Percentiles rank a stretch among this genome's conserved stretches.
Evolutionary conservation across 805 yeast species (phyloP).

Genomic region (Starmerella bombicola): DNA sequence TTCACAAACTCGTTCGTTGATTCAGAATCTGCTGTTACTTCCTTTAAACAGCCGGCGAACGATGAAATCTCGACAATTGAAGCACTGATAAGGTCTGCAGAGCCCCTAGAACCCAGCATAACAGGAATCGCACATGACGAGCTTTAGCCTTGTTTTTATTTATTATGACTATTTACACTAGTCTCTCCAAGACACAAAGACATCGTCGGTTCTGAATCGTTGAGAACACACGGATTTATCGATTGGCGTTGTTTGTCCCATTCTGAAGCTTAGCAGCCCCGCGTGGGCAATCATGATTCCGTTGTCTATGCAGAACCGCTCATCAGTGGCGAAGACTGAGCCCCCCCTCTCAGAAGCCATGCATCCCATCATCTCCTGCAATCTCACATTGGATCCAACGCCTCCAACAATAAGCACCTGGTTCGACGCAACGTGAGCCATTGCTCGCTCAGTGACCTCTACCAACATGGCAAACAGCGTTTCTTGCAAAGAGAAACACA

Average conservation of each 20-base stretch:
- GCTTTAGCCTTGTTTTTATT: too few relatives aligned
- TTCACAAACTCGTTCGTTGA: too few relatives aligned
- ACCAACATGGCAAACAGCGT: slow-evolving; percentile 90
- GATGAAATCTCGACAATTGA: too few relatives aligned
- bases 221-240: slow-evolving; percentile 79
- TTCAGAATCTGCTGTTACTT: too few relatives aligned
- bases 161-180: too few relatives aligned
- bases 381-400: slow-evolving; percentile 86
- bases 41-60: too few relatives aligned
- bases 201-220: slow-evolving; percentile 90
- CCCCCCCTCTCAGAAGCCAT: slow-evolving; percentile 90
- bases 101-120: too few relatives aligned
- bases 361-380: slow-evolving; percentile 92
- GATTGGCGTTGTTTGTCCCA: slow-evolving; percentile 52
- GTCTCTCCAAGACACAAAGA: slow-evolving; percentile 78
- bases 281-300: slow-evolving; percentile 99
- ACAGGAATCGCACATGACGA: too few relatives aligned
- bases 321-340: slow-evolving; percentile 87
- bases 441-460: slow-evolving; percentile 93
- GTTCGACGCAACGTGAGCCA: slow-evolving; percentile 87
- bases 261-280: slow-evolving; percentile 72
- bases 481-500: slow-evolving; percentile 88
- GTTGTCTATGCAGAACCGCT: slow-evolving; percentile 90
- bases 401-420: slow-evolving; percentile 96
- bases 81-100: too few relatives aligned